Conservation (phyloP, 129 eudicot genomes). For the Ambrosia artemisiifolia region DNA sequence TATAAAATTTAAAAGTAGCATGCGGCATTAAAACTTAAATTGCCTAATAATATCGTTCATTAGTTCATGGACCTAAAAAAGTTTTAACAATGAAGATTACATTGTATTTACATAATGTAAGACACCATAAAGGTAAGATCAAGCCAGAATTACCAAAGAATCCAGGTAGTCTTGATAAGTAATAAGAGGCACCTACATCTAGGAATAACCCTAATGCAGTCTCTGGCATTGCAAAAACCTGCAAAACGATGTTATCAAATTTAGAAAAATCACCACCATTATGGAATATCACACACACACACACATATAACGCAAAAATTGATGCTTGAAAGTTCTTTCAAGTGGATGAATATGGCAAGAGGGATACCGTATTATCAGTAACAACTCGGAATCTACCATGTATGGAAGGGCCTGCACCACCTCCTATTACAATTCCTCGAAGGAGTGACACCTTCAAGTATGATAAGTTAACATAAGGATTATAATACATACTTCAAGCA, state of each 20-base stretch:
- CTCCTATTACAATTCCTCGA: conserved; percentile 87
- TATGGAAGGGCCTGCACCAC: conserved; percentile 80
- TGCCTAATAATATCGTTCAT: not conserved
- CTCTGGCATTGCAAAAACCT: conserved; percentile 98
- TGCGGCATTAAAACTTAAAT: not conserved
- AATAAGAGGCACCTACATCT: conserved; percentile 95
- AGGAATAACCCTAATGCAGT: conserved; percentile 92
- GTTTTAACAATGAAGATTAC: too few species aligned
- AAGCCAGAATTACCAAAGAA: conserved; percentile 65
- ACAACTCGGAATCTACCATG: conserved; percentile 95
- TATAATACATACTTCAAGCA: too few species aligned
- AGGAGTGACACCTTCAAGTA: conserved; percentile 66
- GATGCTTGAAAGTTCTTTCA: too few species aligned
- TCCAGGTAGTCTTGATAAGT: conserved; percentile 87
- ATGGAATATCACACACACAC: not conserved
- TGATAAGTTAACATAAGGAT: too few species aligned
- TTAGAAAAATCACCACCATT: not conserved
- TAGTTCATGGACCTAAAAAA: too few species aligned
- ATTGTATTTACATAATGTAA: not conserved
- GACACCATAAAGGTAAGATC: conserved; percentile 1
- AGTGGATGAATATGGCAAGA: too few species aligned
- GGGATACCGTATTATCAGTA: conserved; percentile 83
- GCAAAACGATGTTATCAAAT: conserved; percentile 8
- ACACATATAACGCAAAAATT: too few species aligned
- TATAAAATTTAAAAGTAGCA: not conserved